These are phyloP conservation scores for Aurinia saxatilis DNA, from an alignment of 345 rosid species.

Conservation along the genomic window DNA sequence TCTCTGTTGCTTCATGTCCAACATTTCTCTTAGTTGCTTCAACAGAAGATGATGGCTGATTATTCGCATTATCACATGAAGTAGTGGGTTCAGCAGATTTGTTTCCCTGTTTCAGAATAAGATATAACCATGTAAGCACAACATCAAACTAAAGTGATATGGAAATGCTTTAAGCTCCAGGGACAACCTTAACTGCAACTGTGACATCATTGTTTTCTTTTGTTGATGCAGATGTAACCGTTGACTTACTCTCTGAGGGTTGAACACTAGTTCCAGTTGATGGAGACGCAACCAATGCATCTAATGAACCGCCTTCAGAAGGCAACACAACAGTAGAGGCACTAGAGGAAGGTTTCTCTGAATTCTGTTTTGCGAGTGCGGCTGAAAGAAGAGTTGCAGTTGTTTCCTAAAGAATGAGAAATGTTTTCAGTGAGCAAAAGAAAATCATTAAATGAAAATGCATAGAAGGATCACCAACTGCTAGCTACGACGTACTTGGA, in stretches of 20 bases:
- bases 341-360: constrained; percentile 39
- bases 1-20: constrained; percentile 22
- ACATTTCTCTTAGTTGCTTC: constrained; percentile 19
- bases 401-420: constrained; percentile 54
- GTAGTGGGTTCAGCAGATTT: constrained; percentile 23
- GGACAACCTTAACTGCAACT: constrained; percentile 31
- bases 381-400: constrained; percentile 65
- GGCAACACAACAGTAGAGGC: constrained; percentile 28
- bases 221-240: constrained; percentile 26
- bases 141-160: constrained; percentile 4
- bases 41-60: constrained; percentile 26
- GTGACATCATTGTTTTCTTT: constrained; percentile 26
- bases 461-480: not conserved
- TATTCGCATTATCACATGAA: constrained; percentile 6
- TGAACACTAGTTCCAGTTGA: constrained; percentile 21
- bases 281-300: constrained; percentile 30
- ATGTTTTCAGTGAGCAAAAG: not conserved
- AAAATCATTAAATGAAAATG: not conserved
- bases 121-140: constrained; percentile 13
- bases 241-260: constrained; percentile 29
- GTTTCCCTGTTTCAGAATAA: constrained; percentile 16
- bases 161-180: not conserved
- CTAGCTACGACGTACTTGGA: constrained; percentile 47
- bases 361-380: constrained; percentile 58
- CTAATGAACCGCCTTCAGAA: constrained; percentile 43